Evolutionary conservation across 345 rosid species (phyloP).

Genomic region (Citrus hindsii): DNA sequence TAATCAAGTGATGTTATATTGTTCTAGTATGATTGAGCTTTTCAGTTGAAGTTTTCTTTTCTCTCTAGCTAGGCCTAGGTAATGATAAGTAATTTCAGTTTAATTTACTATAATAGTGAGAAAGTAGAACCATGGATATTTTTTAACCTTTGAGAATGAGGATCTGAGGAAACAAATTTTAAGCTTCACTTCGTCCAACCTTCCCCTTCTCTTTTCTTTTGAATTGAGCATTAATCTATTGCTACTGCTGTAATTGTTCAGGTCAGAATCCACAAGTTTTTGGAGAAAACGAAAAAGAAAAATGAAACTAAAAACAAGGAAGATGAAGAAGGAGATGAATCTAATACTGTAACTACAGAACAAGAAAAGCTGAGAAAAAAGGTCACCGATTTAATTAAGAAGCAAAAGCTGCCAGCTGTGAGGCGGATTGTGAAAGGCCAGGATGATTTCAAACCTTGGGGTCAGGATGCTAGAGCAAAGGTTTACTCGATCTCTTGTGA

Average conservation of each 20-base stretch:
- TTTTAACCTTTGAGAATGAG: neutral
- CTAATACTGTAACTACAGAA: slow-evolving; percentile 35
- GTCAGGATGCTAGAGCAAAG: slow-evolving; percentile 73
- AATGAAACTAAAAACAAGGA: slow-evolving; percentile 34
- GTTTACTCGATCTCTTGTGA: slow-evolving; percentile 39
- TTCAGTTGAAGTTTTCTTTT: neutral
- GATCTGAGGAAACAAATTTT: neutral
- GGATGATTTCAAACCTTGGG: slow-evolving; percentile 74
- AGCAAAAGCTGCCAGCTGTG: slow-evolving; percentile 76
- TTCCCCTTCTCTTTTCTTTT: neutral
- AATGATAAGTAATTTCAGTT: neutral
- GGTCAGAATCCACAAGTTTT: slow-evolving; percentile 70
- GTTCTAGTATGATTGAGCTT: neutral
- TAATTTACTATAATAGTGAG: neutral
- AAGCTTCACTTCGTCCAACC: neutral
- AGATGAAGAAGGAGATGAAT: slow-evolving; percentile 36
- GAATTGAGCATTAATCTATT: slow-evolving; percentile 7
- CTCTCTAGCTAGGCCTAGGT: neutral
- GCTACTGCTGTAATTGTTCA: slow-evolving; percentile 28
- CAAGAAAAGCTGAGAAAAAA: slow-evolving; percentile 69
- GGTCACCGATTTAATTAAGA: slow-evolving; percentile 72
- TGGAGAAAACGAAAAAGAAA: slow-evolving; percentile 77
- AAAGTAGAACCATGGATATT: neutral
- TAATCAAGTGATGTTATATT: neutral
- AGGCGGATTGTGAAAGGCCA: slow-evolving; percentile 72